Percentiles rank a stretch among this genome's conserved stretches.
Evolutionary conservation across 108 stramenopile species (phyloP).

Genomic region (Conticribra guillardii): DNA sequence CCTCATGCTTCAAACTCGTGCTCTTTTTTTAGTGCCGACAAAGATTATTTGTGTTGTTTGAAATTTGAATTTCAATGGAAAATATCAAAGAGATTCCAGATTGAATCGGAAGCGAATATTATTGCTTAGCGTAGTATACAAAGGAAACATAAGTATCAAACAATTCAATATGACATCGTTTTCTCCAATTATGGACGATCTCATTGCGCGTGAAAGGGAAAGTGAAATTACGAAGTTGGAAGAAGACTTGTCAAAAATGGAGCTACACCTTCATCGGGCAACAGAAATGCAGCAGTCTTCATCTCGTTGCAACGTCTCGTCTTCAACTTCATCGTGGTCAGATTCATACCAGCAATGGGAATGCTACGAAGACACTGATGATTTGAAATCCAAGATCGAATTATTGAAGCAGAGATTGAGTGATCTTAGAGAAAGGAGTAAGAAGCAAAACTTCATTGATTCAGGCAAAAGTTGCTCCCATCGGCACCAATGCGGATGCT

Average conservation of each 20-base stretch:
- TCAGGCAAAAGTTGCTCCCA: constrained; percentile 5
- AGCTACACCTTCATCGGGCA: not conserved
- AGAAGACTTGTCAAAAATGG: constrained; percentile 4
- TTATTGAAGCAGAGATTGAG: not conserved
- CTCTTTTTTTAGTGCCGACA: no score
- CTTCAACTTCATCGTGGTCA: not conserved
- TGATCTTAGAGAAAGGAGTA: constrained; percentile 12
- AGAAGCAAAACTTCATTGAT: not conserved
- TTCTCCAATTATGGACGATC: constrained; percentile 9
- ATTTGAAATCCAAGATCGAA: constrained; percentile 9
- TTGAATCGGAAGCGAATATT: no score
- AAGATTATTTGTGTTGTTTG: no score
- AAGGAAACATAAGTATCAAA: no score
- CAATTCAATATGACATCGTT: no score
- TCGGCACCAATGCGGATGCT: constrained; percentile 9
- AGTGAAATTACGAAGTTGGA: constrained; percentile 7
- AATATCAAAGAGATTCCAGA: no score
- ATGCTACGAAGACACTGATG: constrained; percentile 17
- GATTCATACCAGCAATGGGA: constrained; percentile 14
- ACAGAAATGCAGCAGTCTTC: no score
- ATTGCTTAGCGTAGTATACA: no score
- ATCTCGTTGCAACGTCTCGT: no score
- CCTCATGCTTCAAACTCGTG: no score
- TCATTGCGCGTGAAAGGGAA: constrained; percentile 14
- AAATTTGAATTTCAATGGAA: no score